Evolutionary conservation across 2,329 filamentous ascomycete genomes (phyloP).

Genomic region (Colletotrichum lindemuthianum): DNA sequence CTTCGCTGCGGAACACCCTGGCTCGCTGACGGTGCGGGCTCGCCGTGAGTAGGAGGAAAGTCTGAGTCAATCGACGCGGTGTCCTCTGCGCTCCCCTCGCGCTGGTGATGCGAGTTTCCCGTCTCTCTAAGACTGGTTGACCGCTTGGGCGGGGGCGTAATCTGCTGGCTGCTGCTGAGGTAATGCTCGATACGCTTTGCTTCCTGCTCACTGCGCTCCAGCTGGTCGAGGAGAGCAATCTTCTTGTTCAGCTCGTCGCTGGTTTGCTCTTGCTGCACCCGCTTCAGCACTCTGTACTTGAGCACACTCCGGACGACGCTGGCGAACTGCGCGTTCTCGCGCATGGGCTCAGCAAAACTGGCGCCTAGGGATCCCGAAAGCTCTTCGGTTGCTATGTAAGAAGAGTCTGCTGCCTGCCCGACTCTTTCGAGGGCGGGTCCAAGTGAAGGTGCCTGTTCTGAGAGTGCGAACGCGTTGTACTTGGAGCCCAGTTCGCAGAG

Average conservation of each 20-base stretch:
- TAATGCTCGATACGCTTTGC: slow-evolving; percentile 95
- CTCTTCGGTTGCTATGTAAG: slow-evolving; percentile 95
- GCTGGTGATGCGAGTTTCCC: slow-evolving; percentile 55
- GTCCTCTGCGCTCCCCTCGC: slow-evolving; percentile 73
- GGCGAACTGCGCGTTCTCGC: slow-evolving; percentile 96
- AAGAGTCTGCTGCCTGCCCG: slow-evolving; percentile 93
- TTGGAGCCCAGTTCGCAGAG: slow-evolving; percentile 93
- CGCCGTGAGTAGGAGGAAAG: slow-evolving; percentile 89
- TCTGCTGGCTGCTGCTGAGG: slow-evolving; percentile 77
- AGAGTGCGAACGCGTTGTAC: slow-evolving; percentile 96
- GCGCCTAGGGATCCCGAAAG: slow-evolving; percentile 88
- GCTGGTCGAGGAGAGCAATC: slow-evolving; percentile 79
- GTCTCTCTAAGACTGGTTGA: slow-evolving; percentile 69
- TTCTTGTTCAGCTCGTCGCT: slow-evolving; percentile 93
- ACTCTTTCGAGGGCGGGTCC: slow-evolving; percentile 93
- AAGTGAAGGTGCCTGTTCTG: slow-evolving; percentile 87
- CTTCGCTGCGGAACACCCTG: slow-evolving; percentile 73
- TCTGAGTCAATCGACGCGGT: slow-evolving; percentile 94
- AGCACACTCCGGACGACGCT: slow-evolving; percentile 91
- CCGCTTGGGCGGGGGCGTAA: slow-evolving; percentile 69
- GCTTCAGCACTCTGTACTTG: slow-evolving; percentile 89
- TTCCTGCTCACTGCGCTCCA: slow-evolving; percentile 95
- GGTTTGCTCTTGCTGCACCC: slow-evolving; percentile 97
- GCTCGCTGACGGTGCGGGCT: slow-evolving; percentile 77
- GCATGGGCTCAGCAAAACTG: slow-evolving; percentile 96